Base-by-base conservation (phyloP, 1,284 basidiomycete species). In the Microbotryum scabiosae region DNA sequence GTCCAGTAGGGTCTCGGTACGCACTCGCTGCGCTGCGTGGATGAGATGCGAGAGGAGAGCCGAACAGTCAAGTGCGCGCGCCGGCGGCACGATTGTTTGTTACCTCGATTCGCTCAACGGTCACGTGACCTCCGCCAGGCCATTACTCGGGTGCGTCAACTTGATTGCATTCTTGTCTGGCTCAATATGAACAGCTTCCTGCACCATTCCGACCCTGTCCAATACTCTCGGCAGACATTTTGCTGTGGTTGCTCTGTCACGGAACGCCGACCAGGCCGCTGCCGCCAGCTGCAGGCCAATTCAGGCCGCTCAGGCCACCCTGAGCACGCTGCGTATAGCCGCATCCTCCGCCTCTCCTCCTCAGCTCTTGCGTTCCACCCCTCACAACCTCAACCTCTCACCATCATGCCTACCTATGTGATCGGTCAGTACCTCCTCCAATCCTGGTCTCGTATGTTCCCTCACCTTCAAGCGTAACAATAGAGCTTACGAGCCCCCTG, bases 361-460 rank as follows among this genome's bases (percentile, higher is more conserved):
- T 20, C 50, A 10, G 21, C 23, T 36, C 36, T 46, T 51, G 23
- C 8, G 7, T 30, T 25, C 41, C 21, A 21, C 0, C 44, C 45
- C 3, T 8, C n/a, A 30, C 10, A 30, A 30, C 1, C 25, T 26
- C 10, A 30, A 30, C 1, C 25, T 26, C 12, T 14, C 23, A 8
- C 8, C 50, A 60, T 0, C 21, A 65, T 68, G 63, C 59, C 60
- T 26, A 60, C 57, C 41, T 68, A 67, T 25, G 63, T 65, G 3
- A 67, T 67, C 44, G 66, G 66, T 61, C 14, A 26, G 54, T n/a
- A 43, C 4, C 9, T 5, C 44, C 14, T 56, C 47, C 14, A 12
- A 18, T 41, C 26, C 26, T 49, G 18, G 26, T 21, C 20, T 43
- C 30, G 43, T 16, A 32, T 20, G 6, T n/a, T 21, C 5, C 9